Evolutionary conservation across 306 rosid species (phyloP).

Genomic region (Mimosa bimucronata): DNA sequence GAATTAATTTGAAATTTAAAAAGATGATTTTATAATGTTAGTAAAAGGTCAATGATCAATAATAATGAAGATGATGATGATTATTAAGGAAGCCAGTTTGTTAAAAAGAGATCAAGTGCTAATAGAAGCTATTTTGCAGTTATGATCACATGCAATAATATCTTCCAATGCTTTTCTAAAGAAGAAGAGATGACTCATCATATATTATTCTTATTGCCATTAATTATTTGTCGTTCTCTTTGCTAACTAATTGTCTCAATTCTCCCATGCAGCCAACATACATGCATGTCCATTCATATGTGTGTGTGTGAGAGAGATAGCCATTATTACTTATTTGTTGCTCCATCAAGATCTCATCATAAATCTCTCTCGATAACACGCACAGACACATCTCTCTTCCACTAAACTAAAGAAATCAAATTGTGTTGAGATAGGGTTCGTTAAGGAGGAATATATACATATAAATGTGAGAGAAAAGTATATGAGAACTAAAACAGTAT

Average conservation of each 20-base stretch:
- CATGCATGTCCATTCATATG: background rate
- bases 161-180: background rate
- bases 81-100: background rate
- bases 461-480: too few species aligned
- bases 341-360: conserved; percentile 8
- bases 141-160: conserved; percentile 1
- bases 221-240: background rate
- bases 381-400: background rate
- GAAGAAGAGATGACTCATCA: conserved; percentile 3
- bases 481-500: too few species aligned
- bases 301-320: background rate
- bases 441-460: background rate
- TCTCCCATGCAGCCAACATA: conserved; percentile 30
- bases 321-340: background rate
- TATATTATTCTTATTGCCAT: conserved; percentile 1
- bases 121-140: background rate
- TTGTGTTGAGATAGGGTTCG: background rate
- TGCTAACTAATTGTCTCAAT: conserved; percentile 18
- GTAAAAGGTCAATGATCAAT: background rate
- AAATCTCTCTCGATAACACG: background rate
- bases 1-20: background rate
- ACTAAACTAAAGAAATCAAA: too few species aligned
- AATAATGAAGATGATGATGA: background rate
- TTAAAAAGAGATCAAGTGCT: background rate
- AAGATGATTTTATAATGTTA: background rate